phyloP scores from a whole-genome alignment of 1,139 yeast species.

The Arxiozyma slooffiae region DNA sequence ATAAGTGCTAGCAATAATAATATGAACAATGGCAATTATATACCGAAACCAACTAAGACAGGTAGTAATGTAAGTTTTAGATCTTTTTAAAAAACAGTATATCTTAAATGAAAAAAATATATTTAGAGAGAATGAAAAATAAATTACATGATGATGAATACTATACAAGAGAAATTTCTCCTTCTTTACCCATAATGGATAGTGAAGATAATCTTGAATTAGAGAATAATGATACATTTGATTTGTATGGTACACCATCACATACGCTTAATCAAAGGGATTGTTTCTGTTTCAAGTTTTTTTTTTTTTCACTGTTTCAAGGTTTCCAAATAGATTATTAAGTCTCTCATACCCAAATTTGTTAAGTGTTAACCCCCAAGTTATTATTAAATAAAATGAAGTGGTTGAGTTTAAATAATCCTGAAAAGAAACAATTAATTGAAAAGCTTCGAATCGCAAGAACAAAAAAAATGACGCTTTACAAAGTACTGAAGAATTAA shows the following conservation, averaged over 20 bases:
- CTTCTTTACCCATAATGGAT: conserved; percentile 20
- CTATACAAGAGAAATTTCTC: conserved; percentile 49
- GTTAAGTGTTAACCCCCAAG: conserved; percentile 22
- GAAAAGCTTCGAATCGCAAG: conserved; percentile 9
- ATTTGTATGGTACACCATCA: conserved; percentile 20
- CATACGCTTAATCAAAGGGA: conserved; percentile 10
- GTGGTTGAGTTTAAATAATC: conserved; percentile 21
- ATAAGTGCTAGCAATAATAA: neutral
- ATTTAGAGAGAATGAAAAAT: conserved; percentile 54
- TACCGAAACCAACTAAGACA: neutral
- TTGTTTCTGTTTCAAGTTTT: conserved; percentile 4
- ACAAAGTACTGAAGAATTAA: neutral
- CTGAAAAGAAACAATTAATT: conserved; percentile 15
- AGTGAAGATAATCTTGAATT: conserved; percentile 23
- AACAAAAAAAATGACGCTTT: neutral
- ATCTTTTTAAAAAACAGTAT: conserved; percentile 28
- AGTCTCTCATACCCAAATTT: conserved; percentile 11
- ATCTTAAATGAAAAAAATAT: conserved; percentile 57
- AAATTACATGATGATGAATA: conserved; percentile 65
- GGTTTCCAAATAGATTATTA: conserved; percentile 2
- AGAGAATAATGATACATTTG: conserved; percentile 26
- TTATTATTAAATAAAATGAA: conserved; percentile 21
- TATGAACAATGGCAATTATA: neutral
- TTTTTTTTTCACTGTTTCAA: conserved; percentile 3
- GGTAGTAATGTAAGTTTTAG: conserved; percentile 12